Evolutionary conservation across 1,284 basidiomycete species (phyloP).

Genomic region (Leccinum solheimii): DNA sequence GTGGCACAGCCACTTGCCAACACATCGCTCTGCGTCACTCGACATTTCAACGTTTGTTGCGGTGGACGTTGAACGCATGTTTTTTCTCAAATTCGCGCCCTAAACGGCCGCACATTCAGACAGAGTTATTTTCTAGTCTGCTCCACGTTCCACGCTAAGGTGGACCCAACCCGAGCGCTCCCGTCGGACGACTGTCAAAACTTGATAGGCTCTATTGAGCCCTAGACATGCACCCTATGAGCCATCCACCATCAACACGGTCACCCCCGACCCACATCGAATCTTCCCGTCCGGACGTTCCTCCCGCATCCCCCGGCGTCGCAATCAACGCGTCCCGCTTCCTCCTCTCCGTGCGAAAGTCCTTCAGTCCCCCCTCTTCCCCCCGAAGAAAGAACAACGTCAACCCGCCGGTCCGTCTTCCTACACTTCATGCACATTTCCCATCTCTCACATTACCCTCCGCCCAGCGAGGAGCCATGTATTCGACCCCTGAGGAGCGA

Average conservation of each 20-base stretch:
- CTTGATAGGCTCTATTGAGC: neutral
- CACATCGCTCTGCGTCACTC: neutral
- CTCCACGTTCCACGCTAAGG: conserved; percentile 5
- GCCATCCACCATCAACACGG: conserved; percentile 15
- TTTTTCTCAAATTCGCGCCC: neutral
- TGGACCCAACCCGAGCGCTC: neutral
- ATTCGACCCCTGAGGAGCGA: conserved; percentile 55
- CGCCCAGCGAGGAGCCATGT: conserved; percentile 42
- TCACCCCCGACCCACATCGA: conserved; percentile 18
- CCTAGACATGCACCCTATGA: conserved; percentile 16
- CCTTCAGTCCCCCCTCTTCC: conserved; percentile 25
- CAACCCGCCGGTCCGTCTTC: conserved; percentile 17
- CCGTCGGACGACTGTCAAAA: neutral
- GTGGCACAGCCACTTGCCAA: conserved; percentile 18
- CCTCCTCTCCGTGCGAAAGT: conserved; percentile 34
- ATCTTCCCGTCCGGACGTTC: neutral
- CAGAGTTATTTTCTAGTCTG: neutral
- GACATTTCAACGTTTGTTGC: neutral
- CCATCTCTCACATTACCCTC: conserved; percentile 12
- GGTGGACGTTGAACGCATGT: conserved; percentile 17
- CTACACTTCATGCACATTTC: neutral
- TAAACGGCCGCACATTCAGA: neutral
- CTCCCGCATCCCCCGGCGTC: conserved; percentile 14
- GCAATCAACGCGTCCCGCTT: conserved; percentile 31
- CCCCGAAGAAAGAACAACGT: conserved; percentile 24